A percentile compares a stretch with the other conserved stretches of the same genome.
Conservation (phyloP, 345 rosid genomes). For the Citrus cavaleriei region DNA sequence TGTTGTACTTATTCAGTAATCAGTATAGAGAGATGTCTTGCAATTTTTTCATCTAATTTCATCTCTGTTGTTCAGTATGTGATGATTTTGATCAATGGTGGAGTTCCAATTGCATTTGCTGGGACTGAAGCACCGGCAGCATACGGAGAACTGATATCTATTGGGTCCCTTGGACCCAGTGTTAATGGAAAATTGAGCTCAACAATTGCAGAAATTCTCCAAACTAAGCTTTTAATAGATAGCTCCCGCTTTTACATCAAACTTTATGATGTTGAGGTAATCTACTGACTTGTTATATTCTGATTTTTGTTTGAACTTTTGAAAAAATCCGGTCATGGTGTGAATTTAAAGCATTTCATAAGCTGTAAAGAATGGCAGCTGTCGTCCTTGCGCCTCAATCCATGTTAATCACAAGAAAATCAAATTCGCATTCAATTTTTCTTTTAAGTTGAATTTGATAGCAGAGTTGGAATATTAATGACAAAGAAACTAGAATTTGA, state of each 20-base stretch:
- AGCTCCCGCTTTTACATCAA: slow-evolving; percentile 89
- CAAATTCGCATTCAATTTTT: background rate
- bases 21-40: background rate
- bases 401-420: background rate
- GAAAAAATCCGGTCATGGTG: background rate
- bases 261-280: slow-evolving; percentile 72
- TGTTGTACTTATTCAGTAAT: background rate
- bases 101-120: slow-evolving; percentile 84
- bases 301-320: background rate
- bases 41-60: background rate
- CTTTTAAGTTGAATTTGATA: background rate
- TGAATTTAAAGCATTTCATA: background rate
- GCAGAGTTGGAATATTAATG: background rate
- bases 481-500: background rate
- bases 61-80: slow-evolving; percentile 53
- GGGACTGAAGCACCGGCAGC: slow-evolving; percentile 92
- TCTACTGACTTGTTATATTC: background rate
- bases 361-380: background rate
- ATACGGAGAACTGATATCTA: slow-evolving; percentile 81
- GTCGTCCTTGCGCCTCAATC: background rate
- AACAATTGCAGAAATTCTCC: slow-evolving; percentile 74
- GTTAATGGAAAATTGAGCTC: slow-evolving; percentile 80
- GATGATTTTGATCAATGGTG: slow-evolving; percentile 81
- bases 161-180: slow-evolving; percentile 70
- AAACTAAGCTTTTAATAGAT: slow-evolving; percentile 73